Conservation (phyloP, 2,329 filamentous ascomycete species). For the Alternaria sp. region DNA sequence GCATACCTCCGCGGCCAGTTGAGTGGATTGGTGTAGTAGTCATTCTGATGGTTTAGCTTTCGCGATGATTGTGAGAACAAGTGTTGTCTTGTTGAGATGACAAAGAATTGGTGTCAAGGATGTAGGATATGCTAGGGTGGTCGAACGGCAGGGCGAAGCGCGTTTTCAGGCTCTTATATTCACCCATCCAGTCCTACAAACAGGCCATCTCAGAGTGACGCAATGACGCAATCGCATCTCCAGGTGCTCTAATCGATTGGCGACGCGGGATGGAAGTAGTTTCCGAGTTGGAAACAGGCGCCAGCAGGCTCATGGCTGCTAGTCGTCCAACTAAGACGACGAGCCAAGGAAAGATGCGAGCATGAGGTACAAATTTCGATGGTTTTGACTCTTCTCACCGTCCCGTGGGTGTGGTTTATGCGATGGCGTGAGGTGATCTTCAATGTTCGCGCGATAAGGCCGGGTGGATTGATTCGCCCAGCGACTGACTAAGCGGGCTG, state of each 20-base stretch:
- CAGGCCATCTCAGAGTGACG: conserved; percentile 18
- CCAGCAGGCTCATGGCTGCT: conserved; percentile 19
- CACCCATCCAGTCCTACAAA: conserved; percentile 29
- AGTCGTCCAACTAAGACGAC: conserved; percentile 20
- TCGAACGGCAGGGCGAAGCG: conserved; percentile 8
- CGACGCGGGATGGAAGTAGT: conserved; percentile 37
- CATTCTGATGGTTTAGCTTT: conserved; percentile 26
- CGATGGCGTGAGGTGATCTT: conserved; percentile 45
- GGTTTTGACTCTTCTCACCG: conserved; percentile 10
- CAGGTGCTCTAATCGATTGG: conserved; percentile 18
- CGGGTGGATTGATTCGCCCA: conserved; percentile 36
- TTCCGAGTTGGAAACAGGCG: conserved; percentile 21
- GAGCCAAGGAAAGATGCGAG: conserved; percentile 28
- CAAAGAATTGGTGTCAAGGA: conserved; percentile 13
- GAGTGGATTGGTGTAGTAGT: conserved; percentile 54
- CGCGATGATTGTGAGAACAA: conserved; percentile 13
- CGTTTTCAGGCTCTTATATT: conserved; percentile 39
- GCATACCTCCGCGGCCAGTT: conserved; percentile 64
- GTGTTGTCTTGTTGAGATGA: conserved; percentile 3
- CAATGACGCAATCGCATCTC: conserved; percentile 38
- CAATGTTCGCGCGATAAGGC: conserved; percentile 32
- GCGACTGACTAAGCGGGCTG: conserved; percentile 28
- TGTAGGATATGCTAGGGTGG: conserved; percentile 10
- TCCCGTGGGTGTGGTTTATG: conserved; percentile 24
- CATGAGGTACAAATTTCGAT: conserved; percentile 13